These are phyloP conservation scores for Citrullus colocynthis DNA, from an alignment of 306 rosid species.

Conservation along the genomic window DNA sequence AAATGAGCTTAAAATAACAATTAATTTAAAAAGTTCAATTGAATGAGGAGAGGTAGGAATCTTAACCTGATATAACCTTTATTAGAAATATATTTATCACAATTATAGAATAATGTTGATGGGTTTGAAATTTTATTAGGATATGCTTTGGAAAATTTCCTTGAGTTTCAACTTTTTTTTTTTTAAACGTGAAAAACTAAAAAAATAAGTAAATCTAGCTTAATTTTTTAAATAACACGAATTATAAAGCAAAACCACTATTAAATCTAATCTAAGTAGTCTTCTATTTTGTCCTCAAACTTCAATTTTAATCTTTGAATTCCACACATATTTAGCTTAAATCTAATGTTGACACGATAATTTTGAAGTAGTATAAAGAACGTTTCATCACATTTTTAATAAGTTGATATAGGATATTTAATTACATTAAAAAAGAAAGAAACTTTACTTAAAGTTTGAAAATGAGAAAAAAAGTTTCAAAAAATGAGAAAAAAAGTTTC, in stretches of 20 bases:
- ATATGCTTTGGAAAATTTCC: no score
- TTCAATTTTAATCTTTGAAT: neutral
- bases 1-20: no score
- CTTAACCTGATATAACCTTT: no score
- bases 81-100: no score
- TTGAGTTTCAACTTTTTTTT: no score
- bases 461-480: neutral
- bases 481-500: neutral
- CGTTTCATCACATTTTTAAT: neutral
- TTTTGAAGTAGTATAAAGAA: neutral
- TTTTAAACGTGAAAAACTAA: no score
- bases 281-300: no score
- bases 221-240: neutral
- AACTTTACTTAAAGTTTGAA: neutral
- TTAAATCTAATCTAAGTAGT: neutral
- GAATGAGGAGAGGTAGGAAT: no score
- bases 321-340: neutral
- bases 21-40: no score
- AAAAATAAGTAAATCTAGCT: neutral
- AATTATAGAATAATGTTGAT: no score
- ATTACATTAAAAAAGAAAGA: neutral
- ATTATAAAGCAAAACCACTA: neutral
- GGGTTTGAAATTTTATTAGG: no score
- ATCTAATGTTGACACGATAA: neutral
- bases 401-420: neutral